Evolutionary conservation across 495 filamentous ascomycete species (phyloP).

Genomic region (Penicillium silybi): DNA sequence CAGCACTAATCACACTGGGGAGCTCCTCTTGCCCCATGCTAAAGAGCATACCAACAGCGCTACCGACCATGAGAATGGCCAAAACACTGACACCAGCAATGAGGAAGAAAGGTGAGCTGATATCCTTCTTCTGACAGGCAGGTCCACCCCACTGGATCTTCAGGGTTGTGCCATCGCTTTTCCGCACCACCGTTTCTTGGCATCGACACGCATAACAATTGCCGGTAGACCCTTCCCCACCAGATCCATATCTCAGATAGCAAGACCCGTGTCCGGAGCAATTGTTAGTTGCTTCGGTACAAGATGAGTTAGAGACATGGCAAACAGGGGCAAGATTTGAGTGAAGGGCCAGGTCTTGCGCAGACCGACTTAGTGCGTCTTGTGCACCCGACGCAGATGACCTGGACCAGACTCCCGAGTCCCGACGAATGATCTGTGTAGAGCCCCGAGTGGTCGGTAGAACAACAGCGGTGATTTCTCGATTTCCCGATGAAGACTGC

Average conservation of each 20-base stretch:
- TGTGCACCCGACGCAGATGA: not conserved
- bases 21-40: constrained; percentile 73
- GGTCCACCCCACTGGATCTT: constrained; percentile 72
- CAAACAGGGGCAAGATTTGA: constrained; percentile 47
- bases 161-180: constrained; percentile 43
- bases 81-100: constrained; percentile 65
- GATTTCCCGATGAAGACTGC: constrained; percentile 10
- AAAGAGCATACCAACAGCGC: constrained; percentile 71
- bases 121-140: constrained; percentile 87
- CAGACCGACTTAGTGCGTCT: constrained; percentile 4
- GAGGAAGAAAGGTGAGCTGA: constrained; percentile 84
- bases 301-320: constrained; percentile 58
- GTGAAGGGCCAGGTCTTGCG: constrained; percentile 6
- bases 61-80: constrained; percentile 55
- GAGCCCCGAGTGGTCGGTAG: constrained; percentile 8
- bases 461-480: constrained; percentile 22
- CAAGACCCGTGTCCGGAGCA: constrained; percentile 78
- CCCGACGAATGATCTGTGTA: constrained; percentile 1
- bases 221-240: constrained; percentile 25
- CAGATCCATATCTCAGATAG: constrained; percentile 51
- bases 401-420: not conserved
- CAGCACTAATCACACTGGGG: constrained; percentile 83
- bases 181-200: constrained; percentile 44
- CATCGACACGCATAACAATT: constrained; percentile 79
- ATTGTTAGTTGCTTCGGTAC: constrained; percentile 57